These are phyloP conservation scores for Yamadazyma buinensis DNA, from an alignment of 1,139 yeast species.

Conservation along the genomic window DNA sequence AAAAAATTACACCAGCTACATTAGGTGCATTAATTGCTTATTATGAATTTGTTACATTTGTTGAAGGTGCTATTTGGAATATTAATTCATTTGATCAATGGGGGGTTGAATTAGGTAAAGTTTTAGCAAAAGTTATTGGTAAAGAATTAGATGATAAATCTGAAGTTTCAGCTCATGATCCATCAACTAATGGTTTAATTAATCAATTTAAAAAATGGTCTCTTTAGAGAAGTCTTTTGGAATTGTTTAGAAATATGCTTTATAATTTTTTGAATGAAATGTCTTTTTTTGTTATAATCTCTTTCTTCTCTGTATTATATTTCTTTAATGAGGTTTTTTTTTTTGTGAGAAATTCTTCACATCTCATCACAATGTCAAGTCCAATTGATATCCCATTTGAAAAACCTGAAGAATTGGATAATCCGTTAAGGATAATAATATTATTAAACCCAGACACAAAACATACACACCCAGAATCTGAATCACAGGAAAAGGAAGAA, in stretches of 20 bases:
- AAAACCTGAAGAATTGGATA: slow-evolving; percentile 35
- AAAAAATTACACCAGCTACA: slow-evolving; percentile 93
- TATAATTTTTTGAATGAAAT: too few relatives aligned
- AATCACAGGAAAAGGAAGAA: slow-evolving; percentile 9
- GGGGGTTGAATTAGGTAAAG: slow-evolving; percentile 99
- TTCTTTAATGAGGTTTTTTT: too few relatives aligned
- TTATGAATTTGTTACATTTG: slow-evolving; percentile 95
- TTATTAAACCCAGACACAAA: slow-evolving; percentile 27
- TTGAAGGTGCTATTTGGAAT: slow-evolving; percentile 99
- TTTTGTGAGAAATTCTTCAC: background rate
- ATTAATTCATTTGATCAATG: slow-evolving; percentile 99
- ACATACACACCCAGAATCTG: background rate
- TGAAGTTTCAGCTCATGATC: slow-evolving; percentile 70
- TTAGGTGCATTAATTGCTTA: slow-evolving; percentile 95
- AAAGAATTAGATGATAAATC: slow-evolving; percentile 68
- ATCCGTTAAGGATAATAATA: slow-evolving; percentile 39
- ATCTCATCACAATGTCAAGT: slow-evolving; percentile 9
- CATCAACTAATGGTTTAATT: slow-evolving; percentile 86
- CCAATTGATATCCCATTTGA: slow-evolving; percentile 9
- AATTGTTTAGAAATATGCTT: too few relatives aligned
- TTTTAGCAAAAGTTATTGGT: slow-evolving; percentile 92
- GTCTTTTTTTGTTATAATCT: too few relatives aligned
- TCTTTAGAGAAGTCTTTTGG: slow-evolving; percentile 12
- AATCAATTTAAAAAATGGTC: slow-evolving; percentile 94
- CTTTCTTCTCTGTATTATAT: too few relatives aligned